Base-by-base conservation (phyloP, 176 grass and related monocot genomes). In the Puccinellia tenuiflora region DNA sequence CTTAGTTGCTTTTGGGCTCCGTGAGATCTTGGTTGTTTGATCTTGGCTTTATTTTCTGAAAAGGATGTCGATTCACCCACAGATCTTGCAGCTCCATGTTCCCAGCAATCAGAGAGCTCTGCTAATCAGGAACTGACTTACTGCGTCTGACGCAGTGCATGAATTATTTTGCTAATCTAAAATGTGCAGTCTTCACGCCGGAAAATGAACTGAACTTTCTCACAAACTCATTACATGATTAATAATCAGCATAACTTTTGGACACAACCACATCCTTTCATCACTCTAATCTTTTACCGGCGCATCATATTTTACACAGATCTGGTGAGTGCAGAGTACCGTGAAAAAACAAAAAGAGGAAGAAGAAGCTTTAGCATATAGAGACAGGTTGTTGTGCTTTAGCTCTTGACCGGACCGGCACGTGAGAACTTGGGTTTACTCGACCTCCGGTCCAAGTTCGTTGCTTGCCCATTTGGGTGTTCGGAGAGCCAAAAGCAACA, bases 11-110 rank as follows among this genome's bases (percentile, higher is more conserved):
- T 66, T 85, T 50, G 59, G 35, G 82, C 69, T 85, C 80, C 84
- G 50, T 51, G 82, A 69, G 87, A 85, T 76, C 59, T 76, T 84
- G 34, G 54, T 43, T 73, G 75, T 84, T 84, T 67, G 75, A 79
- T 84, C 81, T 84, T 80, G 76, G 81, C 68, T 56, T 85, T 85
- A 75, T 66, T 29, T 56, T 76, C 50, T 74, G 82, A 74, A 18
- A 85, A 85, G 37, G 29, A 40, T 28, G 77, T 48, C 6, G n/a
- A 66, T 80, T 56, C 70, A n/a, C n/a, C n/a, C n/a, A 79, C 46
- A 75, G 67, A 74, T 55, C 45, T 65, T 68, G 81, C 33, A 29
- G 46, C 48, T 75, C 68, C 63, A 66, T 34, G 73, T 17, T 29
- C 28, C 50, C 18, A 28, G 16, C 62, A 73, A 84, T 75, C 43